A percentile compares a stretch with the other conserved stretches of the same genome.
Conservation (phyloP, 1,284 basidiomycete species). For the Stygiomarasmius scandens region DNA sequence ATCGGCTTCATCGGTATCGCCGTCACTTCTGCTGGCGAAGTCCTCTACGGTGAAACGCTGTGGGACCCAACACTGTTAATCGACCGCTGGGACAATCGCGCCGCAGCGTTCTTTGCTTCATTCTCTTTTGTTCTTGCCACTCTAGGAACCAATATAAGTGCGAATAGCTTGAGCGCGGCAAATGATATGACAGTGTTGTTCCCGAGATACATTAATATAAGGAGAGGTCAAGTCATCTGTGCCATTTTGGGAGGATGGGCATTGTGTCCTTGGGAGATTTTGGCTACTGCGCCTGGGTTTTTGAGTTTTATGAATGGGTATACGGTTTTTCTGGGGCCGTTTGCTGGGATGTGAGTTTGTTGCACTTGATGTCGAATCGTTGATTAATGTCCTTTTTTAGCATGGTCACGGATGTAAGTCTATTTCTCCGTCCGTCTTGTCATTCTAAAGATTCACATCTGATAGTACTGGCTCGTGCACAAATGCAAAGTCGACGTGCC, state of each 20-base stretch:
- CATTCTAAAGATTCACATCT: not conserved
- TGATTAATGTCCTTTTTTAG: too few relatives aligned
- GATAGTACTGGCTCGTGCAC: slow-evolving; percentile 69
- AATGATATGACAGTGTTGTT: slow-evolving; percentile 75
- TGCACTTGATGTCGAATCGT: too few relatives aligned
- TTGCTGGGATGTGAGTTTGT: slow-evolving; percentile 59
- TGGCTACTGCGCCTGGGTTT: slow-evolving; percentile 54
- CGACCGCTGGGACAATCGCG: slow-evolving; percentile 65
- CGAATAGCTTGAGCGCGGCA: slow-evolving; percentile 75
- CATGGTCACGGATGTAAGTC: slow-evolving; percentile 71
- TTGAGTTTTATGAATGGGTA: slow-evolving; percentile 69
- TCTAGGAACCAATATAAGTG: slow-evolving; percentile 72
- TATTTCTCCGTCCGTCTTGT: not conserved
- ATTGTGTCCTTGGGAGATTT: slow-evolving; percentile 60
- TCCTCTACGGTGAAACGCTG: slow-evolving; percentile 58
- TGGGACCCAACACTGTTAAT: slow-evolving; percentile 38
- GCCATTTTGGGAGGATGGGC: slow-evolving; percentile 73
- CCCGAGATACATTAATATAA: slow-evolving; percentile 75
- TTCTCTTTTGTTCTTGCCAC: slow-evolving; percentile 51
- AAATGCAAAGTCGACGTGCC: slow-evolving; percentile 66
- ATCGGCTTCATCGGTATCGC: slow-evolving; percentile 58
- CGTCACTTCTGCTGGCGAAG: slow-evolving; percentile 67
- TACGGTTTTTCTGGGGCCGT: slow-evolving; percentile 73
- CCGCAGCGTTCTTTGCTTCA: slow-evolving; percentile 77
- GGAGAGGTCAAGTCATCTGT: slow-evolving; percentile 73